Evolutionary conservation across 2,329 filamentous ascomycete species (phyloP), one percentile per base, ranked within the genome.

Genomic region (Volutella citrinella): DNA sequence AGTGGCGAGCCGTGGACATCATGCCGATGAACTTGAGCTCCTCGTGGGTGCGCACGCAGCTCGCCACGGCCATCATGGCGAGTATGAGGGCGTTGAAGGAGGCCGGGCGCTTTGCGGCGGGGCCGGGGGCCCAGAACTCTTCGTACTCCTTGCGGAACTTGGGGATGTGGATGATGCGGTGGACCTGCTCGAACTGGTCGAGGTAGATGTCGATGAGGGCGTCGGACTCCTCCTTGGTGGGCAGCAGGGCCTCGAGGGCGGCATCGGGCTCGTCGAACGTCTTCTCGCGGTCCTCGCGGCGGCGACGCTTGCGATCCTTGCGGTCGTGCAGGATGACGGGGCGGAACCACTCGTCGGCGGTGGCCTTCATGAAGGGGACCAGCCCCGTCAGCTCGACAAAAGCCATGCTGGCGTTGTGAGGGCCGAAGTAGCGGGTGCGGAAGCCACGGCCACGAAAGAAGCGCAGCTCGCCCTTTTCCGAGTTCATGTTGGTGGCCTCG

Each of bases 301-400:
- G 66, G 46, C 70, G 70, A n/a, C n/a, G n/a, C 49, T 66, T 66
- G 30, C 75, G 70, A 46, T 80, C 74, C 57, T 80, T 78, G 44
- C 65, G 64, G 25, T 69, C 63, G 43, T 75, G 70, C 17, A 77
- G 65, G 22, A 76, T 74, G 27, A 79, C 68, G 7, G 76, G 76
- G 32, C 71, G 68, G 34, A 80, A 65, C 74, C 76, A 79, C 52
- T 79, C 74, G 33, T 78, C 73, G 9, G 76, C 74, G 1, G 75
- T 79, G 59, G 80, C 75, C 44, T 70, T 73, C 76, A 80, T 80
- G 38, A 80, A 80, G 11, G 74, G 71, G 27, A 68, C 74, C 27
- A 80, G 63, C 4, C 76, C 76, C 4, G 72, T 71, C 46, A 76
- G 61, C 62, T 78, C 74, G 30, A 72, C 69, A 49, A 80, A 76